Base-by-base conservation (phyloP, 2,329 filamentous ascomycete species). In the Apiospora arundinis region DNA sequence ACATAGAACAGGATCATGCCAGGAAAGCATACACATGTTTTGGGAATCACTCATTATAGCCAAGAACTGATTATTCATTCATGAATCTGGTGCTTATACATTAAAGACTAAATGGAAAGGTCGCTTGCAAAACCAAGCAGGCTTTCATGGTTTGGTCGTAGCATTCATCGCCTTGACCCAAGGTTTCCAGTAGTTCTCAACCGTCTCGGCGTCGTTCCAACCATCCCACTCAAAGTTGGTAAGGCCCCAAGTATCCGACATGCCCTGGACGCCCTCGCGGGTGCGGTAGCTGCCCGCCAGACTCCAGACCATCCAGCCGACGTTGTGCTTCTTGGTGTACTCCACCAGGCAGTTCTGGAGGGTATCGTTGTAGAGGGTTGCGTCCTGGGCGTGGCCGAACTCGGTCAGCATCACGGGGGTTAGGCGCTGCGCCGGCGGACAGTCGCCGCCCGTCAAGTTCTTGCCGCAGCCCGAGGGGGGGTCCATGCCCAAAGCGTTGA, bases 291-390 rank as follows among this genome's bases (percentile, higher is more conserved):
- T 85, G 0, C 85, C 86, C 0, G 85, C 85, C 63, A 87, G 76
- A 67, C 80, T 78, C 85, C 86, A 87, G 79, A 86, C 83, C 73
- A 84, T 83, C 85, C 85, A 87, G 76, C 83, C 84, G 40, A 87
- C 79, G 32, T 79, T 74, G 72, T 87, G 78, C 74, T 82, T 80
- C 70, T 81, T 76, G 21, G 85, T 86, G 76, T 82, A 87, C 21
- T 83, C 81, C 44, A 79, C 78, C 69, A 87, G 76, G 74, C 85
- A 88, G 68, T 81, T 82, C 76, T 85, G 83, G 72, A 87, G 78
- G n/a, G 82, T 83, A 73, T 83, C 80, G 69, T 83, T 82, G 74
- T 85, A 81, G 32, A 86, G 73, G 68, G 77, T 79, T 0, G 74
- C 74, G 67, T 84, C 82, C 74, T 87, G 84, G 28, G 76, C 77